A percentile compares a stretch with the other conserved stretches of the same genome.
Evolutionary conservation across 129 eudicot genomes (phyloP).

Genomic region (Helianthus annuus): DNA sequence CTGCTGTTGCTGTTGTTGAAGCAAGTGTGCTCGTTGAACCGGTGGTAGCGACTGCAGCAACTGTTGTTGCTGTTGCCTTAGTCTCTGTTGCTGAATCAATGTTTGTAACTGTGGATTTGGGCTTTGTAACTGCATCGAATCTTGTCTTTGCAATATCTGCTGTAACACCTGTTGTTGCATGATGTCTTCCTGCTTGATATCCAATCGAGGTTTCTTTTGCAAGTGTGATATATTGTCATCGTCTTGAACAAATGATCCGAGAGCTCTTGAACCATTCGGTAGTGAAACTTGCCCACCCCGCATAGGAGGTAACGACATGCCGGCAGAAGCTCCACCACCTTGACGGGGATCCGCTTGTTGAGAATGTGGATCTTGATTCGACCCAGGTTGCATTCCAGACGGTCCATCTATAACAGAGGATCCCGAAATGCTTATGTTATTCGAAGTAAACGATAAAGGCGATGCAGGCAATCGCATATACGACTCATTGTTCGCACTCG

Average conservation of each 20-base stretch:
- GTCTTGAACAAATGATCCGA: conserved; percentile 70
- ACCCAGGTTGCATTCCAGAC: conserved; percentile 50
- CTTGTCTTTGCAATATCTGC: conserved; percentile 78
- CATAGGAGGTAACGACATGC: conserved; percentile 54
- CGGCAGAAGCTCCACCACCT: conserved; percentile 62
- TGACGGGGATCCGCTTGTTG: conserved; percentile 57
- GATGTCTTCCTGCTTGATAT: conserved; percentile 81
- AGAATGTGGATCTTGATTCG: conserved; percentile 60
- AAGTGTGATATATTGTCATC: conserved; percentile 53
- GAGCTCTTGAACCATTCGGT: conserved; percentile 52
- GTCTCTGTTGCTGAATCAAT: conserved; percentile 73
- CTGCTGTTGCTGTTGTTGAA: conserved; percentile 73
- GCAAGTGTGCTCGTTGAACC: conserved; percentile 74
- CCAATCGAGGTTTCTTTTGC: conserved; percentile 92
- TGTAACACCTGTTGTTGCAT: conserved; percentile 81
- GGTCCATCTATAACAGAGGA: conserved; percentile 77
- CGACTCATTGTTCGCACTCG: conserved; percentile 78
- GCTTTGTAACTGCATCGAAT: conserved; percentile 69
- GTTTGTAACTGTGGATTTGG: conserved; percentile 82
- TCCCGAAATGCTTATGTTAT: conserved; percentile 81
- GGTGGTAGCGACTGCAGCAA: conserved; percentile 77
- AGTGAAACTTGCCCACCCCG: conserved; percentile 56
- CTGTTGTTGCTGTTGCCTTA: conserved; percentile 87
- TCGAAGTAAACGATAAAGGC: conserved; percentile 86
- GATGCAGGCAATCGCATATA: conserved; percentile 82